These are phyloP conservation scores for Plenodomus biglobosus DNA, from an alignment of 2,329 filamentous ascomycete species.

Conservation along the genomic window DNA sequence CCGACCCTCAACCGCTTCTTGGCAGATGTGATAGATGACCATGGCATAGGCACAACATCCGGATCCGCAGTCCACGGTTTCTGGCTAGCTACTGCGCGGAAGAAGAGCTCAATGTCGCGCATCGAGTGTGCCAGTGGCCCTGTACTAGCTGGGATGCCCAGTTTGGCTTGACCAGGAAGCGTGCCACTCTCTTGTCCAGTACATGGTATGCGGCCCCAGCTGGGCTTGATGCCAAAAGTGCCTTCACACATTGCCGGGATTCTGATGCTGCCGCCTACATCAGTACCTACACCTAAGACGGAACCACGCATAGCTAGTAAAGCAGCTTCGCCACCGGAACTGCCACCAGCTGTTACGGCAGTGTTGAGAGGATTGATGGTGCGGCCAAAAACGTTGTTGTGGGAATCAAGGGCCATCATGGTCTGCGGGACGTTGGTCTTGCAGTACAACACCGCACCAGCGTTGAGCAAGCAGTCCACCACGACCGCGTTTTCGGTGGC, in stretches of 20 bases:
- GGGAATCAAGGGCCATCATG: conserved; percentile 55
- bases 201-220: conserved; percentile 53
- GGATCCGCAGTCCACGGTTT: conserved; percentile 55
- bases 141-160: conserved; percentile 48
- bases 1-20: conserved; percentile 48
- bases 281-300: conserved; percentile 56
- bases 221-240: conserved; percentile 52
- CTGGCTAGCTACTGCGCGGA: conserved; percentile 57
- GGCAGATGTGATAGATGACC: conserved; percentile 34
- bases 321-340: conserved; percentile 57
- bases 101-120: conserved; percentile 56
- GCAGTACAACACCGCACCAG: conserved; percentile 54
- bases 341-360: conserved; percentile 54
- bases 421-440: conserved; percentile 61
- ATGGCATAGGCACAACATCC: conserved; percentile 46
- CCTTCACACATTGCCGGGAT: conserved; percentile 56
- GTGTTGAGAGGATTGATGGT: conserved; percentile 54
- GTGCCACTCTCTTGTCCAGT: conserved; percentile 55
- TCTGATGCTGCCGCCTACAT: conserved; percentile 57
- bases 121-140: conserved; percentile 52
- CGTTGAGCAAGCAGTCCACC: conserved; percentile 47
- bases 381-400: conserved; percentile 54
- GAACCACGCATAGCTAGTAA: conserved; percentile 53
- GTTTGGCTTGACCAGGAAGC: conserved; percentile 51
- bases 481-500: conserved; percentile 44